These are phyloP conservation scores for Saprolegnia parasitica DNA, from an alignment of 352 stramenopile species.

Conservation along the genomic window DNA sequence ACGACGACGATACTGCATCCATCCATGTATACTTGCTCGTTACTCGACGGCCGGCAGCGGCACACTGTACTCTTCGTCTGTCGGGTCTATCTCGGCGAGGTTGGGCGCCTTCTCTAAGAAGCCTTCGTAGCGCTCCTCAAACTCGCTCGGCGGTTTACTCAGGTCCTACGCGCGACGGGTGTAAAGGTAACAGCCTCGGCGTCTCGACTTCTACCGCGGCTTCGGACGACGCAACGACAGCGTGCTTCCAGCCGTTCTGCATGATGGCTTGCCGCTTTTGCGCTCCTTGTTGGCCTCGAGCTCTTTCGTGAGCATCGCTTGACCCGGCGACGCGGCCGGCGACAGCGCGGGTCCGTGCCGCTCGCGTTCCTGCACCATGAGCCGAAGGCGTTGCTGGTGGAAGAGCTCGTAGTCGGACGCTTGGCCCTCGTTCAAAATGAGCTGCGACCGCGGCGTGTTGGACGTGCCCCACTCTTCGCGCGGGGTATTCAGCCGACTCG, in stretches of 20 bases:
- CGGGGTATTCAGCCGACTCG: slow-evolving; percentile 37
- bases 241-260: slow-evolving; percentile 85
- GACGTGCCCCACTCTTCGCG: slow-evolving; percentile 84
- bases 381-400: slow-evolving; percentile 72
- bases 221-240: slow-evolving; percentile 48
- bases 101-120: slow-evolving; percentile 22
- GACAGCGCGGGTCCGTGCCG: slow-evolving; percentile 73
- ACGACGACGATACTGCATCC: neutral
- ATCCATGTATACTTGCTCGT: slow-evolving; percentile 4
- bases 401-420: slow-evolving; percentile 83
- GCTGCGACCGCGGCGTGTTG: slow-evolving; percentile 73
- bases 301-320: slow-evolving; percentile 85
- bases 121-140: slow-evolving; percentile 24
- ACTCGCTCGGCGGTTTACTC: slow-evolving; percentile 22
- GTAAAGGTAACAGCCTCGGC: neutral
- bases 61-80: slow-evolving; percentile 18
- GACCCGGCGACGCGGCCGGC: slow-evolving; percentile 69
- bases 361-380: slow-evolving; percentile 82
- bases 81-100: slow-evolving; percentile 24
- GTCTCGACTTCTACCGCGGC: neutral
- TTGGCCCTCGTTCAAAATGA: slow-evolving; percentile 77
- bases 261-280: slow-evolving; percentile 85
- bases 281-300: slow-evolving; percentile 84
- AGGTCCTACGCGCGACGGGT: slow-evolving; percentile 12
- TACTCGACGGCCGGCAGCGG: slow-evolving; percentile 26